phyloP scores from a whole-genome alignment of 495 filamentous ascomycete genomes.

The Aspergillus diversus region DNA sequence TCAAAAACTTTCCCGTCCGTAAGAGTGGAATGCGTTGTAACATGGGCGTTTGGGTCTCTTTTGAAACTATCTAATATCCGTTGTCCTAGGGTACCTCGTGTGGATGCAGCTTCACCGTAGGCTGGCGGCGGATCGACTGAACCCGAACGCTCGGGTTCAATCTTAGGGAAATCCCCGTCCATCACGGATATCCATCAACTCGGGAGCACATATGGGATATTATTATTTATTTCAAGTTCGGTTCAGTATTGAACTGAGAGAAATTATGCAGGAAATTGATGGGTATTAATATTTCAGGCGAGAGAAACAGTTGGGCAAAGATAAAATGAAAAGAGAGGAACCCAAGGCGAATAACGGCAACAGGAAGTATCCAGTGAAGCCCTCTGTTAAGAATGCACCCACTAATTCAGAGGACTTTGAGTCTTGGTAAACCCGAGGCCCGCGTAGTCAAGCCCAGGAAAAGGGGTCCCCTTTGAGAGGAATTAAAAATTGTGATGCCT shows the following conservation, averaged over 20 bases:
- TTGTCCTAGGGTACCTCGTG: constrained; percentile 37
- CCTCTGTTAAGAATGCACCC: too few species aligned
- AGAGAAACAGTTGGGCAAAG: background rate
- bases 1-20: constrained; percentile 72
- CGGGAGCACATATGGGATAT: background rate
- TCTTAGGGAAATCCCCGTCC: constrained; percentile 43
- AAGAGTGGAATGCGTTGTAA: constrained; percentile 56
- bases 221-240: too few species aligned
- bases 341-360: background rate
- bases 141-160: constrained; percentile 33
- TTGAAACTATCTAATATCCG: constrained; percentile 79
- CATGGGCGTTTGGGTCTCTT: constrained; percentile 69
- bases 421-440: too few species aligned
- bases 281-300: too few species aligned
- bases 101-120: constrained; percentile 45
- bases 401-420: too few species aligned
- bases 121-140: constrained; percentile 33
- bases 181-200: constrained; percentile 26
- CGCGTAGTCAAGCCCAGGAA: too few species aligned
- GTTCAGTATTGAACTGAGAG: too few species aligned
- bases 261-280: too few species aligned
- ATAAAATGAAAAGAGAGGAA: background rate
- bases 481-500: too few species aligned
- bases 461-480: too few species aligned
- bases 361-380: background rate